Conservation (phyloP, 139 green algal species). For the Yamagishiella unicocca region DNA sequence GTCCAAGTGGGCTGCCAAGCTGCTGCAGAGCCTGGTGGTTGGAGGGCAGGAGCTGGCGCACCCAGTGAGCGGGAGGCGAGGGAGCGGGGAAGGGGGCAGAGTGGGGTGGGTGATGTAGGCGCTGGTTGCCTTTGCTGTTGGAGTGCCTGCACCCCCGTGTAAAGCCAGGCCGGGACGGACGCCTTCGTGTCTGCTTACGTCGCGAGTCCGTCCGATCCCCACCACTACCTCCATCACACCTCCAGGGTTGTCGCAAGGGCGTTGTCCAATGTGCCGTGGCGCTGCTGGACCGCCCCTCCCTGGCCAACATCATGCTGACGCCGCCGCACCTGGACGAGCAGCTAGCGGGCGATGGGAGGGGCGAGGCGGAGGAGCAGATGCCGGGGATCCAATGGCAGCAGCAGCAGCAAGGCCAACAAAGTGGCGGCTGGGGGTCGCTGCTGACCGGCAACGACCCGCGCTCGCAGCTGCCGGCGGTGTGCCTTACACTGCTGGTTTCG, state of each 20-base stretch:
- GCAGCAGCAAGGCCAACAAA: background rate
- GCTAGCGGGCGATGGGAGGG: background rate
- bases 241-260: conserved; percentile 24
- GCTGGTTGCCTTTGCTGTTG: too few relatives aligned
- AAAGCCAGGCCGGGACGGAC: too few relatives aligned
- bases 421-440: background rate
- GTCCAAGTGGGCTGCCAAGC: background rate
- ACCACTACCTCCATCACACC: background rate
- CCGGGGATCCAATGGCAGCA: background rate
- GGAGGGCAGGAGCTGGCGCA: background rate
- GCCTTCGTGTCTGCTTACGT: too few relatives aligned
- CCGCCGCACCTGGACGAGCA: background rate
- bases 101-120: too few relatives aligned
- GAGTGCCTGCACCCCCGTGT: too few relatives aligned
- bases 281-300: conserved; percentile 1
- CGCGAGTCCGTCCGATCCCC: too few relatives aligned
- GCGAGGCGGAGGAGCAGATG: background rate
- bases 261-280: background rate
- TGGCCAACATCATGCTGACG: background rate
- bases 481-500: background rate
- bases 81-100: background rate
- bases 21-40: background rate
- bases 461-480: background rate
- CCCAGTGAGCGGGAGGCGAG: background rate
- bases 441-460: conserved; percentile 24